Evolutionary conservation across 2,329 filamentous ascomycete genomes (phyloP), one percentile per base, ranked within the genome.

Genomic region (Scleromitrula shiraiana): DNA sequence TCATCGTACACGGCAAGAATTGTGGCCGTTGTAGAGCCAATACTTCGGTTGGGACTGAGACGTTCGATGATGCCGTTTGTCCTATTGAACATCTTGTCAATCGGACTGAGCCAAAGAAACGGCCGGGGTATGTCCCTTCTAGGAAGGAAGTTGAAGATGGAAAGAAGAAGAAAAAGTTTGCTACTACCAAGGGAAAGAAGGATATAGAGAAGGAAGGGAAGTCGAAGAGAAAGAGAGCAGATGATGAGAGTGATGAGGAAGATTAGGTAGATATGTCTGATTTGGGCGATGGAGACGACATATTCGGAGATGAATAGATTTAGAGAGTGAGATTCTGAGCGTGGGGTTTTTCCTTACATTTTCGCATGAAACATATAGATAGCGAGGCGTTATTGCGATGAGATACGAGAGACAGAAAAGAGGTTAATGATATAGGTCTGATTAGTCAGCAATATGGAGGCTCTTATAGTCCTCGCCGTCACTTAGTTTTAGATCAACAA

Each of bases 11-110:
- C 50, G 76, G 76, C 0, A 68, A 74, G 53, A 62, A 59, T 1
- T 78, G 76, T 49, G 63, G 62, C 26, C 66, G 70, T 37, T 78
- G 75, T 56, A 67, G 65, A 48, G 64, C 66, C 3, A 52, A 42
- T 15, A 87, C 82, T 0, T 75, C 76, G 0, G 69, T 76, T 53
- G 74, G 73, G 1, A 82, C 75, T 41, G 72, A 73, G 22, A 76
- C 74, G 0, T 88, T 84, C 82, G 70, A 79, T 3, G 68, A 78
- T 8, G 44, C 51, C 14, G 75, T 75, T 0, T 85, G 80, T 65
- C 72, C 75, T 7, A 81, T 84, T 59, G 80, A 83, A 43, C 76
- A 82, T 59, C 62, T 83, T 29, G 76, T 82, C 4, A 74, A 66
- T 47, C 67, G 78, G 44, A 74, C 69, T n/a, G 78, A 76, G 7